Base-by-base conservation (phyloP, 1,284 basidiomycete genomes). In the Trametes pubescens region DNA sequence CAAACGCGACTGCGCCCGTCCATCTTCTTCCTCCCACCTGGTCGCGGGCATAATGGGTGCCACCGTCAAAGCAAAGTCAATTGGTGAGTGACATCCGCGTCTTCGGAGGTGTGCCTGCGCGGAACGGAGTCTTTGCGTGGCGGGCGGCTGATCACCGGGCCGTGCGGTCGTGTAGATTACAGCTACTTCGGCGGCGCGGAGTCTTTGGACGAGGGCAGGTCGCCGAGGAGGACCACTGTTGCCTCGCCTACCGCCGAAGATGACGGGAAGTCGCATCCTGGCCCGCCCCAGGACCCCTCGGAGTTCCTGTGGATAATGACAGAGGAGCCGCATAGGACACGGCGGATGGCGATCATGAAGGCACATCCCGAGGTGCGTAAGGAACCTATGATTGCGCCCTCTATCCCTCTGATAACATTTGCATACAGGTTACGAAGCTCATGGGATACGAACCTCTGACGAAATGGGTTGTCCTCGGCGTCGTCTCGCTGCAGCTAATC, bases 261-360 rank as follows among this genome's bases (percentile, higher is more conserved):
- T 68, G 73, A 86, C 70, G 81, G 79, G 24, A 75, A 73, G 54
- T 73, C 75, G 16, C 76, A 85, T 67, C 73, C 80, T 21, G 82
- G 77, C 4, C 84, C 85, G 0, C 91, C 90, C 0, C 87, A 88
- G 72, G 86, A 93, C 69, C 89, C 92, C 0, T 77, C 83, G 1
- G 94, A 96, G 72, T 96, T 96, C 72, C 81, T 99, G 34, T 99
- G 97, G 97, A 79, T 97, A 61, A 93, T 98, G 86, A 98, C 95
- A 1, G 97, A 99, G 78, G 98, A 99, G 76, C 97, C 97, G 6
- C 98, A 99, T 77, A 86, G 96, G 35, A 88, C 90, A 22, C 82
- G 97, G 51, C 82, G 97, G 53, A 89, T 89, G 80, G 93, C 89
- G 10, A 98, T 99, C 65, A 86, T 99, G 79, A 96, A 96, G 75